Evolutionary conservation across 2,329 filamentous ascomycete species (phyloP).

Genomic region (Dactylellina drechsleri): DNA sequence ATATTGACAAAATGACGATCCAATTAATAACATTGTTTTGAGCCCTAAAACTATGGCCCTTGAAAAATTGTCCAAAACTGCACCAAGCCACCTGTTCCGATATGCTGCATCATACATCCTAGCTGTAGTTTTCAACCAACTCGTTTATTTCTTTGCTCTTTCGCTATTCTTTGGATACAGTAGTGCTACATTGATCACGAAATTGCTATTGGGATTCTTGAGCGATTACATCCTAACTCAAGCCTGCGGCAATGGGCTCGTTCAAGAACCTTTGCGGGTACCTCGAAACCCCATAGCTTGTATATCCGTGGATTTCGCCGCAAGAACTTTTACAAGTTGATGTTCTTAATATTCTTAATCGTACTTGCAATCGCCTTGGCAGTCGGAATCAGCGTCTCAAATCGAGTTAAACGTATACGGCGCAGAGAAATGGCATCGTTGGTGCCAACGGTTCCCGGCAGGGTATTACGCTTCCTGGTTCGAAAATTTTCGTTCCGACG

Average conservation of each 20-base stretch:
- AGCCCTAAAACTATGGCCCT: no score
- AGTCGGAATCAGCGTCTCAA: conserved; percentile 54
- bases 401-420: conserved; percentile 48
- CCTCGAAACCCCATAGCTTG: conserved; percentile 57
- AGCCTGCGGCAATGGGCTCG: conserved; percentile 55
- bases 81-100: no score
- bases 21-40: no score
- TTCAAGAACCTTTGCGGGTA: conserved; percentile 58
- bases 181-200: neutral
- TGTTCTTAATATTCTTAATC: conserved; percentile 39
- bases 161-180: neutral
- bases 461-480: conserved; percentile 35
- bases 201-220: conserved; percentile 27
- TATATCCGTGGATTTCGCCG: conserved; percentile 58
- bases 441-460: conserved; percentile 45
- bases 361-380: conserved; percentile 52
- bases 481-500: conserved; percentile 42
- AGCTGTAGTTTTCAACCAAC: neutral
- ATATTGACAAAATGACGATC: no score
- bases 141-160: neutral
- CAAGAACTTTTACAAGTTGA: conserved; percentile 57
- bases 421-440: conserved; percentile 44
- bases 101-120: neutral
- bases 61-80: no score
- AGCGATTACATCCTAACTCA: conserved; percentile 55